Evolutionary conservation across 1,284 basidiomycete species (phyloP).

Genomic region (Omphalotus olearius): DNA sequence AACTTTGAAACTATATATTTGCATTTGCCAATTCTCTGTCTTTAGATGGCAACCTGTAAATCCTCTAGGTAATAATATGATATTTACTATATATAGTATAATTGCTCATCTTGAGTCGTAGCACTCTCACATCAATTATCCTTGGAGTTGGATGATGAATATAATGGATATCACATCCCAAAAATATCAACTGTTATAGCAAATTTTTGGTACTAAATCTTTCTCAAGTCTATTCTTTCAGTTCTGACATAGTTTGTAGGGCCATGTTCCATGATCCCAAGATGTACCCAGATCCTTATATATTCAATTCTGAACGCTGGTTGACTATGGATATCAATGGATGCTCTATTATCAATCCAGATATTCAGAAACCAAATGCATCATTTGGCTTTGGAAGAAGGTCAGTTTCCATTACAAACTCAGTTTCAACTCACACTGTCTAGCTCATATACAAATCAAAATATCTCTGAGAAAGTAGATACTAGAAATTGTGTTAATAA

Average conservation of each 20-base stretch:
- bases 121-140: not conserved
- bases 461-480: slow-evolving; percentile 3
- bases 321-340: not conserved
- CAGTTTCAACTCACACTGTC: no score
- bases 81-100: not conserved
- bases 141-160: not conserved
- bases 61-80: not conserved
- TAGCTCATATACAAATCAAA: not conserved
- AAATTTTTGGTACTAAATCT: not conserved
- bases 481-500: no score
- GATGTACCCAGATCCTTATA: not conserved
- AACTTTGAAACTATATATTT: no score
- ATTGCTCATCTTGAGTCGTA: not conserved
- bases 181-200: not conserved
- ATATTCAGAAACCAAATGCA: not conserved
- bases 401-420: not conserved
- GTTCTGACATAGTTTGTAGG: slow-evolving; percentile 2
- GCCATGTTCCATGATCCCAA: slow-evolving; percentile 16
- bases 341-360: not conserved
- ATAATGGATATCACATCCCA: not conserved
- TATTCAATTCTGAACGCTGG: slow-evolving; percentile 1
- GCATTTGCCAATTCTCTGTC: no score
- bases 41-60: not conserved
- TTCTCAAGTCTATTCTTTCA: not conserved
- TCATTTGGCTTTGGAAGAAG: slow-evolving; percentile 1